Evolutionary conservation across 345 rosid species (phyloP).

Genomic region (Cardamine occulta): DNA sequence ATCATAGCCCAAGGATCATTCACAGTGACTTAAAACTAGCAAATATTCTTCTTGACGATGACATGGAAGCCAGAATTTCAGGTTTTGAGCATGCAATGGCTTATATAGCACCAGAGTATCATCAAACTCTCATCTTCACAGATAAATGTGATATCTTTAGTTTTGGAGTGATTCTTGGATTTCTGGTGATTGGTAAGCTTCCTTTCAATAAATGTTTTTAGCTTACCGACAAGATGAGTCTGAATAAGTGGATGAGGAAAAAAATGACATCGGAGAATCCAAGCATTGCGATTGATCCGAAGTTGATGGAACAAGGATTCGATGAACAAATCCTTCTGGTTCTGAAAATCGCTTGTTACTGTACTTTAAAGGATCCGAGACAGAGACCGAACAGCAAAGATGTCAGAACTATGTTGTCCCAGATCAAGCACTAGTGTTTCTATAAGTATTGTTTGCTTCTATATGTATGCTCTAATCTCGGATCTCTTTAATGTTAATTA

Average conservation of each 20-base stretch:
- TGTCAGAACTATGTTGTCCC: slow-evolving; percentile 70
- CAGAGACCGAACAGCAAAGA: slow-evolving; percentile 89
- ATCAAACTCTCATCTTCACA: slow-evolving; percentile 83
- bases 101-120: slow-evolving; percentile 50
- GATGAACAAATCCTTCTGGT: slow-evolving; percentile 84
- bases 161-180: slow-evolving; percentile 81
- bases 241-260: slow-evolving; percentile 82
- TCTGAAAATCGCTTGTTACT: slow-evolving; percentile 81
- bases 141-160: slow-evolving; percentile 88
- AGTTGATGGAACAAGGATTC: slow-evolving; percentile 57
- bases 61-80: no score
- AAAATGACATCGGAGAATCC: slow-evolving; percentile 68
- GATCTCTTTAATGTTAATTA: no score
- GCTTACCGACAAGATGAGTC: slow-evolving; percentile 63
- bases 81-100: no score
- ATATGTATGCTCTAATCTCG: not conserved
- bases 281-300: slow-evolving; percentile 62
- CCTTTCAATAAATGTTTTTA: slow-evolving; percentile 89
- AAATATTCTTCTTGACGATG: no score
- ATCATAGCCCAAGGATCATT: no score
- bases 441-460: no score
- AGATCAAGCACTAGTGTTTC: no score
- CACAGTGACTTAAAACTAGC: no score
- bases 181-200: slow-evolving; percentile 74
- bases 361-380: slow-evolving; percentile 77